These are phyloP conservation scores for Saccharomycopsis fodiens DNA, from an alignment of 805 yeast genomes.

Conservation along the genomic window DNA sequence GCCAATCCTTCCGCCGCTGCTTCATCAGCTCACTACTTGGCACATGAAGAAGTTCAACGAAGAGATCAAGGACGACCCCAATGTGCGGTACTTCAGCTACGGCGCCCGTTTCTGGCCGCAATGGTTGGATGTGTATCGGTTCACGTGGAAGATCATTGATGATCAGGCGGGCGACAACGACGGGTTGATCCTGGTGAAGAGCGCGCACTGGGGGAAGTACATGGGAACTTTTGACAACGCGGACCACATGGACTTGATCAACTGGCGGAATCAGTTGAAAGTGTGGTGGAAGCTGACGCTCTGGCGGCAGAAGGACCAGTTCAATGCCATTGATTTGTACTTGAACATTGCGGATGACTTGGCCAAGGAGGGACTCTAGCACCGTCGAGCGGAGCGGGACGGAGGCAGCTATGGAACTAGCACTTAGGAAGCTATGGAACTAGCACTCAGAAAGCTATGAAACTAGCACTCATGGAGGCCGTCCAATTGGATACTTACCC, in stretches of 20 bases:
- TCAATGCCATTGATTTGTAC: slow-evolving; percentile 65
- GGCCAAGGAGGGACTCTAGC: slow-evolving; percentile 49
- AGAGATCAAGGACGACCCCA: slow-evolving; percentile 43
- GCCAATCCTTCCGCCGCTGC: slow-evolving; percentile 32
- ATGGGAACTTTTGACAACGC: slow-evolving; percentile 70
- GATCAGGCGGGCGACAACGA: slow-evolving; percentile 53
- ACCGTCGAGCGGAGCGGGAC: no score
- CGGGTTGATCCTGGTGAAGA: slow-evolving; percentile 74
- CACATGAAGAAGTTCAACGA: slow-evolving; percentile 48
- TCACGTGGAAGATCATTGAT: slow-evolving; percentile 59
- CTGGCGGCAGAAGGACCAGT: slow-evolving; percentile 32
- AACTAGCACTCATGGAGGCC: no score
- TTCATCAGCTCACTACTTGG: slow-evolving; percentile 60
- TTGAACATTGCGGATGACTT: slow-evolving; percentile 58
- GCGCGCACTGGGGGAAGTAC: slow-evolving; percentile 80
- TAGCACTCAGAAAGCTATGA: no score
- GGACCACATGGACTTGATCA: slow-evolving; percentile 82
- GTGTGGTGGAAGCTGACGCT: slow-evolving; percentile 28
- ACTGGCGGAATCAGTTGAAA: slow-evolving; percentile 60
- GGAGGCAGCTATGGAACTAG: no score
- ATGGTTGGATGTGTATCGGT: slow-evolving; percentile 52
- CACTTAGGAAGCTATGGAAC: no score
- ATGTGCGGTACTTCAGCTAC: slow-evolving; percentile 70
- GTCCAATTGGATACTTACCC: no score
- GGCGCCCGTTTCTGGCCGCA: slow-evolving; percentile 68